Conservation (phyloP, 768 basidiomycete genomes). For the Trametes villosa region DNA sequence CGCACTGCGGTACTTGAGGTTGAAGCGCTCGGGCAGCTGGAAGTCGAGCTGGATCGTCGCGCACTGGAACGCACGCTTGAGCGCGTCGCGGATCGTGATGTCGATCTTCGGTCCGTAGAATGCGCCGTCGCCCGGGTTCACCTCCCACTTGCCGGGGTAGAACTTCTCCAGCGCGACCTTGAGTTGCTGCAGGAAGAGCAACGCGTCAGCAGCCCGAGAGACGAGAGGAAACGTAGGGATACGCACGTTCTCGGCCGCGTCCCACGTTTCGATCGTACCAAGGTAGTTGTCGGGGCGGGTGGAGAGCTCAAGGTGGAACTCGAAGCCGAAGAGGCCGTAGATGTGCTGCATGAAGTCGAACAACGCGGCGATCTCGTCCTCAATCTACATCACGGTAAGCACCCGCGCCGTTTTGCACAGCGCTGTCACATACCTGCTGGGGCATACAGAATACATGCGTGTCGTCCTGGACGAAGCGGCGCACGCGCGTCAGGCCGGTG, state of each 20-base stretch:
- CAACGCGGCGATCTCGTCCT: slow-evolving; percentile 79
- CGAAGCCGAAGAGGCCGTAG: slow-evolving; percentile 94
- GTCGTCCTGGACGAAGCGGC: slow-evolving; percentile 97
- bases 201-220: not conserved
- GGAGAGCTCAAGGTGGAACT: slow-evolving; percentile 91
- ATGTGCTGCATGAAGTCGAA: slow-evolving; percentile 96
- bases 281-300: slow-evolving; percentile 96
- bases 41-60: slow-evolving; percentile 99
- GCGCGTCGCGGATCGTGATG: slow-evolving; percentile 92
- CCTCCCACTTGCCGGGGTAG: slow-evolving; percentile 87
- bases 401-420: not conserved
- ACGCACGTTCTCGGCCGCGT: slow-evolving; percentile 79
- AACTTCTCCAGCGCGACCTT: slow-evolving; percentile 80
- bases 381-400: slow-evolving; percentile 55
- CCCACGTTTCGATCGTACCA: slow-evolving; percentile 89
- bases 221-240: not conserved
- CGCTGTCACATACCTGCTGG: slow-evolving; percentile 59
- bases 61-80: slow-evolving; percentile 94
- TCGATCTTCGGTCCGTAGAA: slow-evolving; percentile 99
- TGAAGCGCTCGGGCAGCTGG: slow-evolving; percentile 96
- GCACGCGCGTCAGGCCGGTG: slow-evolving; percentile 89
- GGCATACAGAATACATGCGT: slow-evolving; percentile 99
- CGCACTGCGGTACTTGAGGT: slow-evolving; percentile 85
- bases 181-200: slow-evolving; percentile 63
- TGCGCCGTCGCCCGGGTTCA: slow-evolving; percentile 96